These are phyloP conservation scores for Naganishia liquefaciens DNA, from an alignment of 1,284 basidiomycete species.

Conservation along the genomic window DNA sequence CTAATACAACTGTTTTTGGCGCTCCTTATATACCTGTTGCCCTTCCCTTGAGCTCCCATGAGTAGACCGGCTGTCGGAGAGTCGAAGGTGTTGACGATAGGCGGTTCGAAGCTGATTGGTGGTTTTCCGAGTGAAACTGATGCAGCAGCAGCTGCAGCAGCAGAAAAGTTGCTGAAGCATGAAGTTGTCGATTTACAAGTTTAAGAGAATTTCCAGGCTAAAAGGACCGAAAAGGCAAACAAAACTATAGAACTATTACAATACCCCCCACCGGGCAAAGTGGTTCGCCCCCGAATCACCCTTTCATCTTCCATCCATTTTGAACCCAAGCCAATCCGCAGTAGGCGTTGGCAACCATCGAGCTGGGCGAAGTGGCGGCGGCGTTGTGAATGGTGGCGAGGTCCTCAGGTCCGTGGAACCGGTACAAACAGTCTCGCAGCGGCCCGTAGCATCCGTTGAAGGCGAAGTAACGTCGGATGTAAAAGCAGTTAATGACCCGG, in stretches of 20 bases:
- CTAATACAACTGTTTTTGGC: slow-evolving; percentile 1
- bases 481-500: not conserved
- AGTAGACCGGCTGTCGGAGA: not conserved
- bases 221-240: not conserved
- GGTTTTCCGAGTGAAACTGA: not conserved
- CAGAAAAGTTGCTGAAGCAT: not conserved
- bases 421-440: not conserved
- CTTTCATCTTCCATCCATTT: too few relatives aligned
- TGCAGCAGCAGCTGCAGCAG: not conserved
- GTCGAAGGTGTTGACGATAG: not conserved
- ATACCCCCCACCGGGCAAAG: not conserved
- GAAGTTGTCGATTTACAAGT: not conserved
- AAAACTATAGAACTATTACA: not conserved
- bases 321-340: not conserved
- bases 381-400: too few relatives aligned
- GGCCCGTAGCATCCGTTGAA: not conserved
- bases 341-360: not conserved
- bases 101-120: not conserved
- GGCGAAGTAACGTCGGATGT: not conserved
- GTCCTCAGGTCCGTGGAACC: not conserved
- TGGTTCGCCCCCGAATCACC: too few relatives aligned
- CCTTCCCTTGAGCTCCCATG: not conserved
- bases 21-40: slow-evolving; percentile 2
- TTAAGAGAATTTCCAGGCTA: not conserved
- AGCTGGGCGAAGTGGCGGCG: not conserved